Conservation (phyloP, 148 eudicot species). For the Talinum fruticosum region DNA sequence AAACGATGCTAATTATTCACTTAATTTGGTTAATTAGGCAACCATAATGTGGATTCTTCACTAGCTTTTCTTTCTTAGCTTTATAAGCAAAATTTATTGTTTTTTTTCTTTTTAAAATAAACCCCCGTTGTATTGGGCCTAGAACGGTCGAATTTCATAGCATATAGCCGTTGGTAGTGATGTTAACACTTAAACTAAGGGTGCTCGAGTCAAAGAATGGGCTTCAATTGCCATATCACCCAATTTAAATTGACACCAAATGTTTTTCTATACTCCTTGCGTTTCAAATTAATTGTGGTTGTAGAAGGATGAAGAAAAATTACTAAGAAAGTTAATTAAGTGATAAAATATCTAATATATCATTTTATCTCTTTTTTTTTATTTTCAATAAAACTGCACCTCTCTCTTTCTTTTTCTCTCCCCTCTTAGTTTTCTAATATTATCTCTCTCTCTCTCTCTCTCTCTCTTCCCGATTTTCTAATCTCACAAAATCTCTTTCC, state of each 20-base stretch:
- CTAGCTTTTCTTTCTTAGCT: neutral
- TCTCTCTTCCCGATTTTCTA: too few species aligned
- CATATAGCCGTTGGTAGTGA: slow-evolving; percentile 19
- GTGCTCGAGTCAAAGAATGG: neutral
- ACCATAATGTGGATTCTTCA: neutral
- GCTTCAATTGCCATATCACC: neutral
- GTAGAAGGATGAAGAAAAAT: too few species aligned
- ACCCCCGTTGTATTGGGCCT: neutral
- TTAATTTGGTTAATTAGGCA: neutral
- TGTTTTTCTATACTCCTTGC: too few species aligned
- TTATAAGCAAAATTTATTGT: neutral
- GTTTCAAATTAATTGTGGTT: too few species aligned
- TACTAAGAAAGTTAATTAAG: too few species aligned
- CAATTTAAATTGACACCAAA: neutral
- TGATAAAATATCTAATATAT: too few species aligned
- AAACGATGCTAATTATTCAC: neutral
- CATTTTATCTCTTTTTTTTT: too few species aligned
- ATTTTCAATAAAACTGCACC: too few species aligned
- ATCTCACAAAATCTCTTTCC: too few species aligned
- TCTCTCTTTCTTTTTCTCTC: too few species aligned
- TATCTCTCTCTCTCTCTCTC: too few species aligned
- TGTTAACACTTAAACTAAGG: neutral
- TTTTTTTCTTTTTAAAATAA: neutral
- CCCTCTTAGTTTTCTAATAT: too few species aligned
- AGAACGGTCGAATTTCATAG: neutral